Conservation (phyloP, 495 filamentous ascomycete species). For the Parachaetomium inaequale region DNA sequence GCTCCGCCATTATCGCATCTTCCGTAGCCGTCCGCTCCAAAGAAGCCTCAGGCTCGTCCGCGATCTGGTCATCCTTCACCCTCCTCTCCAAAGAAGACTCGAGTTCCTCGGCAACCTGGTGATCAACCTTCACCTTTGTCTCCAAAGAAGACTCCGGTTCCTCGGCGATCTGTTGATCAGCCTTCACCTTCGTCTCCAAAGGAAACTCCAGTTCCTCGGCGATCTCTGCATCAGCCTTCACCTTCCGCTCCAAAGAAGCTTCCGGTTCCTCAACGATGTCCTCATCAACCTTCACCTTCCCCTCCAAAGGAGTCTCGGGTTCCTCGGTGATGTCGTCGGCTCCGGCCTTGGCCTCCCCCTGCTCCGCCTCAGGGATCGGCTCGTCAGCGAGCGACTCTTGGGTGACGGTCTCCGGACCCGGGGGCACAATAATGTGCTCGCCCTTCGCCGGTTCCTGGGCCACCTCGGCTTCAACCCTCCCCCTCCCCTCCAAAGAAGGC, state of each 20-base stretch:
- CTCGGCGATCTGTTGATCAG: neutral
- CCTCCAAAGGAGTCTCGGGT: neutral
- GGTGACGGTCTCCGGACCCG: neutral
- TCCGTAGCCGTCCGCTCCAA: neutral
- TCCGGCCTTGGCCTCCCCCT: neutral
- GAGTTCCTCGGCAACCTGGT: neutral
- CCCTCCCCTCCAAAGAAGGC: neutral
- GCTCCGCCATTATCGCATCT: neutral
- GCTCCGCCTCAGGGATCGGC: slow-evolving; percentile 5
- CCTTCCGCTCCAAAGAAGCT: neutral
- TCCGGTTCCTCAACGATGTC: neutral
- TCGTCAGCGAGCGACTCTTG: neutral
- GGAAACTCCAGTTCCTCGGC: neutral
- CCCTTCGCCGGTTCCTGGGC: slow-evolving; percentile 2
- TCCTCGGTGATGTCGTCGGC: neutral
- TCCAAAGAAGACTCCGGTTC: neutral
- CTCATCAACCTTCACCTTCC: neutral
- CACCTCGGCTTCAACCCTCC: neutral
- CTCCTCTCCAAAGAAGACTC: neutral
- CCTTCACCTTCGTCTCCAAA: neutral
- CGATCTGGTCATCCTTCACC: neutral
- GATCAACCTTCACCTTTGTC: slow-evolving; percentile 1
- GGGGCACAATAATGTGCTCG: neutral
- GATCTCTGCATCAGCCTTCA: neutral
- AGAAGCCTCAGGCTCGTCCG: neutral